phyloP scores from a whole-genome alignment of 2,329 filamentous ascomycete genomes.

The Diaporthe sp. region DNA sequence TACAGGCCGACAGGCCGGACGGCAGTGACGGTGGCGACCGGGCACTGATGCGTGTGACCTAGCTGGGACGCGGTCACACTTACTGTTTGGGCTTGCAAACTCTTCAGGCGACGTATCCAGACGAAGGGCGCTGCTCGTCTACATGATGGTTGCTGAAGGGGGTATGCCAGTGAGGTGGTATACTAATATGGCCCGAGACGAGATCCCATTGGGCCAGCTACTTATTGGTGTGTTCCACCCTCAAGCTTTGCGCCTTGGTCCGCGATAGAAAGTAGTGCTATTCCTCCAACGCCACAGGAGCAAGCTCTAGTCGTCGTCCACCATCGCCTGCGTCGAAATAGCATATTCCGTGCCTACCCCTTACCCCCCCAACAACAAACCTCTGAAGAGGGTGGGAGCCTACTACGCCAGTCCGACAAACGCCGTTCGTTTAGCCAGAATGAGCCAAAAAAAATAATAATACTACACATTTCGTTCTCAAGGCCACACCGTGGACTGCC shows the following conservation, averaged over 20 bases:
- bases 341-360: neutral
- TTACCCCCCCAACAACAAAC: neutral
- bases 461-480: neutral
- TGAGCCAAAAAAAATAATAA: neutral
- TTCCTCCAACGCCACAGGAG: neutral
- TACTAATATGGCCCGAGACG: neutral
- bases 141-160: neutral
- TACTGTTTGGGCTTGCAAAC: neutral
- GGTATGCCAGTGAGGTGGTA: neutral
- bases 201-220: neutral
- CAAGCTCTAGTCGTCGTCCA: neutral
- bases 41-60: neutral
- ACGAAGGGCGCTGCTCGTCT: neutral
- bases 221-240: neutral
- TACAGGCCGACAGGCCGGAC: too few relatives aligned
- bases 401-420: slow-evolving; percentile 2
- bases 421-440: neutral
- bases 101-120: neutral
- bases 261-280: neutral
- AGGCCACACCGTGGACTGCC: neutral
- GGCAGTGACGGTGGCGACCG: neutral
- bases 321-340: neutral
- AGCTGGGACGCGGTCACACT: neutral
- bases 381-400: neutral
- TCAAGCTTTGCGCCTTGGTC: neutral